Evolutionary conservation across 2,329 filamentous ascomycete genomes (phyloP).

Genomic region (Fusarium sp.): DNA sequence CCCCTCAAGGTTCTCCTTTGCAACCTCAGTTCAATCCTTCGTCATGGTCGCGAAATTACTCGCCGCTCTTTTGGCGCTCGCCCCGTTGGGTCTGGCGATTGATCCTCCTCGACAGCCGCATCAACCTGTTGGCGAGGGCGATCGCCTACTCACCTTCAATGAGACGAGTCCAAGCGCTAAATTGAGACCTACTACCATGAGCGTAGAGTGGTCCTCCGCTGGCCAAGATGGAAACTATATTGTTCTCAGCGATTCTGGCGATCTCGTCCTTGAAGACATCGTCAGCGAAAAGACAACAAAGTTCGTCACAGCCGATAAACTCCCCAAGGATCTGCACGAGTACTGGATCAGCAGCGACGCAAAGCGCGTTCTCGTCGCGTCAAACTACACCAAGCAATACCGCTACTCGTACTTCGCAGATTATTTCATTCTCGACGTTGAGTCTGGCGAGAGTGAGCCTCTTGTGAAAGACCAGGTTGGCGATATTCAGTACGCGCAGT

Average conservation of each 20-base stretch:
- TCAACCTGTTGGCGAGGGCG: slow-evolving; percentile 63
- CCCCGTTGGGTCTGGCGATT: slow-evolving; percentile 45
- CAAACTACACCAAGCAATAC: slow-evolving; percentile 74
- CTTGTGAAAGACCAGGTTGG: slow-evolving; percentile 66
- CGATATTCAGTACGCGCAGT: slow-evolving; percentile 72
- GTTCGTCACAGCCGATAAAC: slow-evolving; percentile 65
- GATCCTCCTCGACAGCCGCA: slow-evolving; percentile 62
- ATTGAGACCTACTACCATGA: slow-evolving; percentile 56
- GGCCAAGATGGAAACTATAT: slow-evolving; percentile 70
- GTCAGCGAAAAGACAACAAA: slow-evolving; percentile 63
- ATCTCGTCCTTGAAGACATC: slow-evolving; percentile 68
- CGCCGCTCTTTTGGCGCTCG: slow-evolving; percentile 32
- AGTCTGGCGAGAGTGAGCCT: slow-evolving; percentile 61
- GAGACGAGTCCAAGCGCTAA: slow-evolving; percentile 60
- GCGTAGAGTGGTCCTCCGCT: slow-evolving; percentile 65
- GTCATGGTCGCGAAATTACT: slow-evolving; percentile 19
- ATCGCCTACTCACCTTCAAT: slow-evolving; percentile 66
- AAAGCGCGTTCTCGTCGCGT: slow-evolving; percentile 66
- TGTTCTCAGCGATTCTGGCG: slow-evolving; percentile 56
- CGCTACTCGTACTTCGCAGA: slow-evolving; percentile 73
- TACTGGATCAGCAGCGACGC: slow-evolving; percentile 70
- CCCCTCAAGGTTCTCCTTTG: neutral
- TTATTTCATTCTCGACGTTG: slow-evolving; percentile 70
- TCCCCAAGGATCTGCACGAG: slow-evolving; percentile 62
- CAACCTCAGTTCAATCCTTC: neutral